These are phyloP conservation scores for Clavariopsis aquatica DNA, from an alignment of 495 filamentous ascomycete genomes.

Conservation along the genomic window DNA sequence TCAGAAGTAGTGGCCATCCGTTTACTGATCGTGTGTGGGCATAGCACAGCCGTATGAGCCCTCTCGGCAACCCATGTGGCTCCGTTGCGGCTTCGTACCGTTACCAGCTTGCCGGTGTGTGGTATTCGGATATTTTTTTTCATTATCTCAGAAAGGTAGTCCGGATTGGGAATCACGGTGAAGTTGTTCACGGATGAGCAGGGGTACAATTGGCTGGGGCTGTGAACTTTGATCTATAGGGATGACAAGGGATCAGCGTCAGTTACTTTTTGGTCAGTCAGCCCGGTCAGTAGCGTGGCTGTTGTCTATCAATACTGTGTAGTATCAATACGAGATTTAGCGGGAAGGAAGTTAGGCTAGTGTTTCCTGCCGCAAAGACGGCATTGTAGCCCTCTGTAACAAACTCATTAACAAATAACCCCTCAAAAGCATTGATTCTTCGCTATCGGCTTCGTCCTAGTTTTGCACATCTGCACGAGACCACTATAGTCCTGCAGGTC, in stretches of 20 bases:
- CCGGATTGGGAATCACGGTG: neutral
- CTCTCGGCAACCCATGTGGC: neutral
- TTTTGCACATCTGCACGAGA: no score
- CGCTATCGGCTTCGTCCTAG: no score
- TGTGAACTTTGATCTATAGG: neutral
- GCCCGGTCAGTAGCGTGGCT: neutral
- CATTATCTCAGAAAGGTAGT: neutral
- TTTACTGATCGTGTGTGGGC: neutral
- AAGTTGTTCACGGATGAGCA: neutral
- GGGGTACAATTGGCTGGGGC: neutral
- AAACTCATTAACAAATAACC: no score
- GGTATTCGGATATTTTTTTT: neutral
- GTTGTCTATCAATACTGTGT: neutral
- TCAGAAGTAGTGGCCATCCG: neutral
- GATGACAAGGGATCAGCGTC: neutral
- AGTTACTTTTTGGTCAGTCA: neutral
- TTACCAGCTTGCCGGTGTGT: neutral
- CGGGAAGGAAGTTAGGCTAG: neutral
- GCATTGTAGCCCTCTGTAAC: no score
- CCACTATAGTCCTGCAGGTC: no score
- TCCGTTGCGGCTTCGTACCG: neutral
- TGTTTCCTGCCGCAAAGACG: neutral
- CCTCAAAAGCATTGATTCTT: no score
- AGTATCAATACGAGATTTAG: neutral
- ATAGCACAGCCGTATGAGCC: neutral